Conservation (phyloP, 1,284 basidiomycete species). For the Taiwanofungus camphoratus region DNA sequence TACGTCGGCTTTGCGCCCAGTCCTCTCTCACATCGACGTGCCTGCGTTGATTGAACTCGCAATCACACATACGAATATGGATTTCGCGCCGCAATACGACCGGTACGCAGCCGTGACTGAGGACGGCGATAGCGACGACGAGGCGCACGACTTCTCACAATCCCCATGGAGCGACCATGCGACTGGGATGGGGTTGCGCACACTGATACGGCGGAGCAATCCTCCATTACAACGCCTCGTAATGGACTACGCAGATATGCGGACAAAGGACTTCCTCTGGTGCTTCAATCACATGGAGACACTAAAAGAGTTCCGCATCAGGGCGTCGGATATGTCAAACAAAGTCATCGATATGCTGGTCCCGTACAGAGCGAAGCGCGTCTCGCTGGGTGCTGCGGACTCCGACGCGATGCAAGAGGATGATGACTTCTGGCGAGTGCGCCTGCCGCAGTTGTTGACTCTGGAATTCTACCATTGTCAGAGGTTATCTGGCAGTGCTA, state of each 20-base stretch:
- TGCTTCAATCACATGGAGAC: conserved; percentile 48
- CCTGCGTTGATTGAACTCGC: conserved; percentile 53
- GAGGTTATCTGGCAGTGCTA: conserved; percentile 48
- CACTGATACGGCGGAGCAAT: conserved; percentile 47
- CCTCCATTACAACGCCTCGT: conserved; percentile 59
- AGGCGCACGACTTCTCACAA: conserved; percentile 64
- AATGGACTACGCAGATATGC: conserved; percentile 76
- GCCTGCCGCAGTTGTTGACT: conserved; percentile 47
- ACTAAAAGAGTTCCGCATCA: conserved; percentile 61
- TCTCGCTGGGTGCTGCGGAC: conserved; percentile 11
- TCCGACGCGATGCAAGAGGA: conserved; percentile 7
- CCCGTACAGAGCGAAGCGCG: conserved; percentile 29
- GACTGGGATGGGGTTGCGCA: conserved; percentile 72
- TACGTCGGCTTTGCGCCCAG: conserved; percentile 54
- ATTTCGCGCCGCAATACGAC: conserved; percentile 37
- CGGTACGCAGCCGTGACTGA: conserved; percentile 29
- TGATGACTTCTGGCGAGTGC: conserved; percentile 26
- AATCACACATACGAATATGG: conserved; percentile 61
- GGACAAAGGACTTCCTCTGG: conserved; percentile 70
- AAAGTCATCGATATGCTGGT: conserved; percentile 53
- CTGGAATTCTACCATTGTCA: conserved; percentile 59
- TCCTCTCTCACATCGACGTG: conserved; percentile 54
- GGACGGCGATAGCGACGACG: conserved; percentile 65
- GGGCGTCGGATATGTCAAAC: conserved; percentile 74
- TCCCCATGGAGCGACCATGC: conserved; percentile 70